A percentile compares a stretch with the other conserved stretches of the same genome.
These are phyloP conservation scores for Verticillium isaacii DNA, from an alignment of 2,329 filamentous ascomycete genomes.

Conservation along the genomic window DNA sequence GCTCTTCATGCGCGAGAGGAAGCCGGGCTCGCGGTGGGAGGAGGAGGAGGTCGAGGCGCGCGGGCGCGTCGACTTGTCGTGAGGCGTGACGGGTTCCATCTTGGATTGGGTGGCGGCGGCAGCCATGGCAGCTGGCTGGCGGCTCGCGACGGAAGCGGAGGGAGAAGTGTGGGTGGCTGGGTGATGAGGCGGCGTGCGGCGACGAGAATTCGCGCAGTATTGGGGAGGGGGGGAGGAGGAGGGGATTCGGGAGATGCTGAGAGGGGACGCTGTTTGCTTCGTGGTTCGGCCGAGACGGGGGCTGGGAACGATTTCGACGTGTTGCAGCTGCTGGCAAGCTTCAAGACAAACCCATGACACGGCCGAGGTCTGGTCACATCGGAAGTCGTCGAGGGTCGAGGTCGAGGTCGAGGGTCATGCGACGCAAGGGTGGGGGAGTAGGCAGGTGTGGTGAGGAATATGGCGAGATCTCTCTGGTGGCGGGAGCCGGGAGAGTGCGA, in stretches of 20 bases:
- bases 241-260: not conserved
- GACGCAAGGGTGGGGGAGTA: not conserved
- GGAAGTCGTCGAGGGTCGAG: not conserved
- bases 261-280: not conserved
- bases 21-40: not conserved
- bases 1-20: slow-evolving; percentile 4
- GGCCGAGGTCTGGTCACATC: not conserved
- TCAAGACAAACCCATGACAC: not conserved
- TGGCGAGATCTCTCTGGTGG: not conserved
- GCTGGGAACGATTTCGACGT: not conserved
- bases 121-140: not conserved
- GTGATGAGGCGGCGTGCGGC: not conserved
- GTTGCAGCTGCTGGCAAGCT: not conserved
- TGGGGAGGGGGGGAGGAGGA: not conserved
- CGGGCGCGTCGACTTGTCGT: not conserved
- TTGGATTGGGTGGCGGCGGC: not conserved
- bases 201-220: not conserved
- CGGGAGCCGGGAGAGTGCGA: too few relatives aligned
- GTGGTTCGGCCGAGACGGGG: not conserved
- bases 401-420: not conserved
- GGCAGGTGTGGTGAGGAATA: not conserved
- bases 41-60: not conserved
- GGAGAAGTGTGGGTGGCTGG: not conserved
- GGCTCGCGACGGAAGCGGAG: not conserved
- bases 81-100: not conserved